Percentiles rank a stretch among this genome's conserved stretches.
These are phyloP conservation scores for Lolium perenne DNA, from an alignment of 176 grass and related monocot species.

Conservation along the genomic window DNA sequence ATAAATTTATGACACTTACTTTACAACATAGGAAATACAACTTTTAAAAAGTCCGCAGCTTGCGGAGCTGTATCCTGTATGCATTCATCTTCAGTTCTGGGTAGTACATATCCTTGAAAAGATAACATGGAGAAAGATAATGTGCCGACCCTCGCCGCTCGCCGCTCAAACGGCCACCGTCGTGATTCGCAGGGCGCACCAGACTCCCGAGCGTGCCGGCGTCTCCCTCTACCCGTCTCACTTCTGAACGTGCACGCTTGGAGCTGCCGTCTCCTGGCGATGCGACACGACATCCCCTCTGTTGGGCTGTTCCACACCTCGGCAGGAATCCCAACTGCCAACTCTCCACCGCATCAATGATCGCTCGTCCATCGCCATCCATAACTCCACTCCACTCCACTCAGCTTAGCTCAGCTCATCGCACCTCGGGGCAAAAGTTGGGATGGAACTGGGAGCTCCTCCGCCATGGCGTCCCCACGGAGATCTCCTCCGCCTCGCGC, in stretches of 20 bases:
- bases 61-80: too few species aligned
- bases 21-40: too few species aligned
- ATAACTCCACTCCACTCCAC: background rate
- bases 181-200: background rate
- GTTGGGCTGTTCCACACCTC: background rate
- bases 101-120: too few species aligned
- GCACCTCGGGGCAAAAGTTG: background rate
- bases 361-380: background rate
- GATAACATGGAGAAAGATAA: too few species aligned
- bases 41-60: too few species aligned
- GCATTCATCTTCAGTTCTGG: too few species aligned
- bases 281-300: background rate
- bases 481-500: background rate
- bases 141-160: too few species aligned
- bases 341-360: background rate
- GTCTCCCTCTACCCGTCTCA: background rate
- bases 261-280: background rate
- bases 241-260: background rate
- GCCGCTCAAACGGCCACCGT: too few species aligned
- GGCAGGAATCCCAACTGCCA: background rate
- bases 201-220: background rate
- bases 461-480: conserved; percentile 17
- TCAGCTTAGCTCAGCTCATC: background rate
- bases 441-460: conserved; percentile 12
- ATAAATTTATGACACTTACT: too few species aligned